Conservation (phyloP, 2,329 filamentous ascomycete species). For the Calonectria hongkongensis region DNA sequence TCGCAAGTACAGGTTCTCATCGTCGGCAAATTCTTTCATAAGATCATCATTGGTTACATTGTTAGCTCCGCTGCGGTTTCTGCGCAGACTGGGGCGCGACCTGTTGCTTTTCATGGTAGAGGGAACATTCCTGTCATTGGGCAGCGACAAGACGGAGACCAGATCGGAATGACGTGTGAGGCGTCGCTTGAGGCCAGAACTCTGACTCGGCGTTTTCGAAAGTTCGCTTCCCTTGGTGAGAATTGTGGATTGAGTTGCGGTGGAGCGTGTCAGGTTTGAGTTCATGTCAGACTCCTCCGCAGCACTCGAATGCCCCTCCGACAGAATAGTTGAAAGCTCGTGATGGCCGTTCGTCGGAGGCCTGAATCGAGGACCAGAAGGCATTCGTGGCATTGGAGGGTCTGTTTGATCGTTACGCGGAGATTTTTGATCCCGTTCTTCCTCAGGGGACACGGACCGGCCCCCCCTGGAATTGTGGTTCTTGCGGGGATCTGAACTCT, state of each 20-base stretch:
- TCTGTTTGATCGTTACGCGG: slow-evolving; percentile 45
- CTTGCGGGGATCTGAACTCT: slow-evolving; percentile 51
- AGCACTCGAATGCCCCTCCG: slow-evolving; percentile 68
- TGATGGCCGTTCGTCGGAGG: slow-evolving; percentile 74
- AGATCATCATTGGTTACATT: slow-evolving; percentile 84
- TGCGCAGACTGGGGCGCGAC: slow-evolving; percentile 86
- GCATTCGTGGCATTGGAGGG: slow-evolving; percentile 54
- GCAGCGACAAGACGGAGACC: slow-evolving; percentile 91
- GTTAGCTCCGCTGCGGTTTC: slow-evolving; percentile 79
- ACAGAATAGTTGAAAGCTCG: slow-evolving; percentile 75
- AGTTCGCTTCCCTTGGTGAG: slow-evolving; percentile 68
- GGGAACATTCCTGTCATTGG: slow-evolving; percentile 73
- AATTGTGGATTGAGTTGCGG: slow-evolving; percentile 72
- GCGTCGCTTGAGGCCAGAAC: slow-evolving; percentile 79
- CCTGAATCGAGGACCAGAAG: slow-evolving; percentile 58
- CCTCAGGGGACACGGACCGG: slow-evolving; percentile 46
- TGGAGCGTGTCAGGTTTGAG: slow-evolving; percentile 72
- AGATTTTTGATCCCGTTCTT: slow-evolving; percentile 47
- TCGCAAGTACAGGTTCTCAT: slow-evolving; percentile 91
- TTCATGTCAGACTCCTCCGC: slow-evolving; percentile 69
- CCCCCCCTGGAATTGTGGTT: slow-evolving; percentile 41
- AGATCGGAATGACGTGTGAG: slow-evolving; percentile 95
- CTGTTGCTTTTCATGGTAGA: slow-evolving; percentile 81
- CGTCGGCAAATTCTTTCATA: slow-evolving; percentile 85
- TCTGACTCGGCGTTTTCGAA: slow-evolving; percentile 65